Evolutionary conservation across 164 flowering plant genomes (phyloP), one percentile per base, ranked within the genome.

Genomic region (Vitis cinerea): DNA sequence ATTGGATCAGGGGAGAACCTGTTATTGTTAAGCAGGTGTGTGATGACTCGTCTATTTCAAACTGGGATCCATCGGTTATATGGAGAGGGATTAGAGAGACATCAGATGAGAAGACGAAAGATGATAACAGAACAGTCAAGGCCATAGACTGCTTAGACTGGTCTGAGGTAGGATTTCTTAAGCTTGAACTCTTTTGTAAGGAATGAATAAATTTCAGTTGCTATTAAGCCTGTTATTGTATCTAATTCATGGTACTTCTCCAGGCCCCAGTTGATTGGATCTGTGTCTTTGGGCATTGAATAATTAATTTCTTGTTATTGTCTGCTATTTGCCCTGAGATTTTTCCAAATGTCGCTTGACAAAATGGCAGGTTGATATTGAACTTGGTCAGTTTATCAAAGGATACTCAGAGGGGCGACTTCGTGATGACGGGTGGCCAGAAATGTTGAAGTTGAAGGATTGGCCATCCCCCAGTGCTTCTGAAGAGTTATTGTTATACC

Each of bases 401-500:
- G 98, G 97, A 67, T 95, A 91, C 79, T 81, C 84, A 30, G 93
- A 90, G 67, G 99, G 97, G 55, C 72, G 92, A 61, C 57, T 80
- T 58, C 83, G 67, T 67, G 88, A 85, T 71, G 81, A 83, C 83
- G 93, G 95, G 66, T 68, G 71, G 81, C 89, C 87, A 53, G 83
- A 91, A 74, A 73, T 95, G 87, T 84, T 93, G 74, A 89, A 89
- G 80, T 75, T 90, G 82, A 95, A 90, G 72, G 89, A 88, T 74
- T 93, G 98, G 97, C 95, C 97, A 70, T 83, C 93, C 48, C 89
- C 93, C 0, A 85, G 87, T 85, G 91, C 93, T 71, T 76, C 89
- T 65, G 99, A 95, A 81, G 98, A 95, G 79, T 91, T 95, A 73
- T 75, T 93, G 60, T 64, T 83, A 80, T 88, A 85, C 77, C 98